These are phyloP conservation scores for Eimeria necatrix DNA, from an alignment of 169 alveolate species.

Conservation along the genomic window DNA sequence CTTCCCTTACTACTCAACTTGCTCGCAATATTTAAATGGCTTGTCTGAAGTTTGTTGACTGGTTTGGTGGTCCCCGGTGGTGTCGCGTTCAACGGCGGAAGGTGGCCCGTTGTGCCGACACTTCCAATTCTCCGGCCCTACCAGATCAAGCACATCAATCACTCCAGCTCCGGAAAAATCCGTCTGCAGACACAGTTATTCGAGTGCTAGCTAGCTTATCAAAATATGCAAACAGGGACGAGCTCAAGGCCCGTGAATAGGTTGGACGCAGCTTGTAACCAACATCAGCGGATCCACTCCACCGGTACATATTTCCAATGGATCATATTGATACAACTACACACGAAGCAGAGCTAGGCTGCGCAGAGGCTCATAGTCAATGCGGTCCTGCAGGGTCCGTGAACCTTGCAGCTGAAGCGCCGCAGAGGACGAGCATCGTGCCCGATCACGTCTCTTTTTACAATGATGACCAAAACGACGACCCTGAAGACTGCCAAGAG, in stretches of 20 bases:
- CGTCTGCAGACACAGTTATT: too few species aligned
- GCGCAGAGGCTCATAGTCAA: neutral
- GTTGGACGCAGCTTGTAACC: too few species aligned
- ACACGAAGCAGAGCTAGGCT: neutral
- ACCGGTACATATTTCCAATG: neutral
- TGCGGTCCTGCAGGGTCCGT: neutral
- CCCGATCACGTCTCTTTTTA: neutral
- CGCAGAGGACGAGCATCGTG: constrained; percentile 2
- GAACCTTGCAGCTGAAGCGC: neutral
- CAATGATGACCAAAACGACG: neutral
- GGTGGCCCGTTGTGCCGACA: constrained; percentile 49
- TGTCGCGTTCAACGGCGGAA: neutral
- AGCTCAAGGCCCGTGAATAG: too few species aligned
- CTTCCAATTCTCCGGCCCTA: neutral
- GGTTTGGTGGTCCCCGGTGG: constrained; percentile 6
- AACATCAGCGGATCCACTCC: neutral
- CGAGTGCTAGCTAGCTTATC: too few species aligned
- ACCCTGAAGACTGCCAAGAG: neutral
- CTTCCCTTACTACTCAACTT: neutral
- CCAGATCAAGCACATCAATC: too few species aligned
- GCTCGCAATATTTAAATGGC: constrained; percentile 9
- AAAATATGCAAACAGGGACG: too few species aligned
- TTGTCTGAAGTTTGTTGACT: neutral
- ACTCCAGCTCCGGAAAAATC: too few species aligned
- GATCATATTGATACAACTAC: neutral